Base-by-base conservation (phyloP, 2,329 filamentous ascomycete species). In the Claviceps africana region DNA sequence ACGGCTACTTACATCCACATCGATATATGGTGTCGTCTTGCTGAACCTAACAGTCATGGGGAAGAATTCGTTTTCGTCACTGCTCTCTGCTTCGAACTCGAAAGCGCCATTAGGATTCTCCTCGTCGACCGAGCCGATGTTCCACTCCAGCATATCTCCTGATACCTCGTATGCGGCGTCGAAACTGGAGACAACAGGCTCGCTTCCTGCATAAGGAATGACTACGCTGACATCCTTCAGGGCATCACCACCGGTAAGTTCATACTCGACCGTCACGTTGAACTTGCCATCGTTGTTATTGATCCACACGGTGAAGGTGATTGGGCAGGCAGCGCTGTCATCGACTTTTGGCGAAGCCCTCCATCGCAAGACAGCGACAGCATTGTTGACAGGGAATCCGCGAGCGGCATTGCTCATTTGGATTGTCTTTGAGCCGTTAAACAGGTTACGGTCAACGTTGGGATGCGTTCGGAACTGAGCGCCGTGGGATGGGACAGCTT, bases 301-400 rank as follows among this genome's bases (percentile, higher is more conserved):
- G 55, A 95, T 88, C 93, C 93, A 98, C 39, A 96, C 91, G 2
- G 89, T 96, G 68, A 98, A 97, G 39, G 86, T 93, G 62, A 98
- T 93, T 8, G 93, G 93, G 39, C 94, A 82, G 51, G 90, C 81
- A 56, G 82, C 83, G 37, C 85, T 70, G 60, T 94, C 88, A 59
- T 94, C 89, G 2, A 79, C 76, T 69, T 88, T 89, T 48, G 88
- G 86, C 17, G 83, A 82, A 22, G 88, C 85, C 62, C 89, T 86
- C 93, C 93, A 98, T 66, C 91, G 82, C 65, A 98, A 77, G 43
- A 97, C 90, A 52, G 87, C 89, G 53, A 97, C 91, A 17, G 86
- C 82, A 65, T 95, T 94, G 71, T 96, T 97, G 28, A 89, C 82
- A 0, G 93, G 93, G 75, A 98, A 98, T 25, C 89, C 88, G 64